Percentiles rank a stretch among this genome's conserved stretches.
Conservation (phyloP, 345 rosid genomes). For the Citrus mangshanensis region DNA sequence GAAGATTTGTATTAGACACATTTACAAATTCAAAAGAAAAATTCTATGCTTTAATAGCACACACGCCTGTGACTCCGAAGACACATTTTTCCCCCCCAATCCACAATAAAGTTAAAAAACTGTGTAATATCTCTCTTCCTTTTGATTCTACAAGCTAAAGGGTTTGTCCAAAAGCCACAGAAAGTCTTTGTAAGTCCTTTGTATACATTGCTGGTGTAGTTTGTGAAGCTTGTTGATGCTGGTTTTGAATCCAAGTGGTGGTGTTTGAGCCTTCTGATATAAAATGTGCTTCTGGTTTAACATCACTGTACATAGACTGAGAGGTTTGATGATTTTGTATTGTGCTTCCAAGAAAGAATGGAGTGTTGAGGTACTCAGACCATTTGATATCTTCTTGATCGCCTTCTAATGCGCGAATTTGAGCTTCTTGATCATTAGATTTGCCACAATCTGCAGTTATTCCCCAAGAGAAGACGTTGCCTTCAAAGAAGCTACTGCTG, state of each 20-base stretch:
- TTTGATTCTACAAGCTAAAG: slow-evolving; percentile 22
- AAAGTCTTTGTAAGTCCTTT: slow-evolving; percentile 37
- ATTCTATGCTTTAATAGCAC: not conserved
- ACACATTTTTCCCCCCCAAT: not conserved
- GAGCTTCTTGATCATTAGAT: slow-evolving; percentile 16
- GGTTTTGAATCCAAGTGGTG: slow-evolving; percentile 21
- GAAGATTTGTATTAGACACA: slow-evolving; percentile 20
- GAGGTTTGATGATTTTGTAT: slow-evolving; percentile 32
- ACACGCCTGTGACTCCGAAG: slow-evolving; percentile 11
- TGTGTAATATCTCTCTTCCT: not conserved
- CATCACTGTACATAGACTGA: slow-evolving; percentile 28
- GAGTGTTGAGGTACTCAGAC: slow-evolving; percentile 47
- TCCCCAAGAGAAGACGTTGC: slow-evolving; percentile 38
- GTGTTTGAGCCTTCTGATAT: slow-evolving; percentile 13
- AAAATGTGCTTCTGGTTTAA: slow-evolving; percentile 31
- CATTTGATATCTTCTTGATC: slow-evolving; percentile 39
- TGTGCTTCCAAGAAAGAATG: slow-evolving; percentile 31
- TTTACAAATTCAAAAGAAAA: slow-evolving; percentile 20
- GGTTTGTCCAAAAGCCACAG: slow-evolving; percentile 39
- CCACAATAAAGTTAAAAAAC: not conserved
- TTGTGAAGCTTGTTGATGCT: slow-evolving; percentile 25
- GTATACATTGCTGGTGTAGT: slow-evolving; percentile 28
- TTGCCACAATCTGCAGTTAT: slow-evolving; percentile 23
- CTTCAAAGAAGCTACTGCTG: slow-evolving; percentile 33
- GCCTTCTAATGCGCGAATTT: not conserved